These are phyloP conservation scores for Ogataea pilisensis DNA, from an alignment of 805 yeast genomes.

Conservation along the genomic window DNA sequence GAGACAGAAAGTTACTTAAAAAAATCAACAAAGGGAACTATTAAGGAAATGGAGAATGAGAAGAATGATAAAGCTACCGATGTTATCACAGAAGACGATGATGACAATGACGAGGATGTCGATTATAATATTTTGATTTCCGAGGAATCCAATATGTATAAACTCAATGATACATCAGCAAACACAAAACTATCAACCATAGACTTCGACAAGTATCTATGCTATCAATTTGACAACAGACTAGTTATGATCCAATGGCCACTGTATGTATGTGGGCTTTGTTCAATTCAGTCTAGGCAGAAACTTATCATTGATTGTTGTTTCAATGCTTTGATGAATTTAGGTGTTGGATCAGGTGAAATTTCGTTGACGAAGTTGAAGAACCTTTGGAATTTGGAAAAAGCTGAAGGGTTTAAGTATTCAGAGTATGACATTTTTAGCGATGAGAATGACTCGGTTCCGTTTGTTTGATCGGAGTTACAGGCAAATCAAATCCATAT, in stretches of 20 bases:
- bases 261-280: constrained; percentile 31
- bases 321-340: constrained; percentile 30
- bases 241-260: constrained; percentile 38
- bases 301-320: constrained; percentile 33
- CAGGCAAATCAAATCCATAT: not conserved
- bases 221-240: constrained; percentile 32
- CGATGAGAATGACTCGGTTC: constrained; percentile 34
- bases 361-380: constrained; percentile 28
- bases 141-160: constrained; percentile 8
- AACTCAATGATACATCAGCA: constrained; percentile 6
- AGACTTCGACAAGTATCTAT: constrained; percentile 26
- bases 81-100: not conserved
- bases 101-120: constrained; percentile 3
- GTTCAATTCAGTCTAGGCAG: constrained; percentile 27
- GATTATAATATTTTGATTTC: constrained; percentile 3
- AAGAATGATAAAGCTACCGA: not conserved
- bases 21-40: too few species aligned
- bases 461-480: constrained; percentile 26
- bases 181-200: constrained; percentile 9
- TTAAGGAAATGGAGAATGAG: not conserved
- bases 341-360: constrained; percentile 36
- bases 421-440: constrained; percentile 23
- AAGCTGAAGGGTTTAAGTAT: constrained; percentile 22
- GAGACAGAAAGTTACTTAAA: too few species aligned
- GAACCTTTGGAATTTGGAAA: constrained; percentile 30